A percentile compares a stretch with the other conserved stretches of the same genome.
These are phyloP conservation scores for Strobilomyces dryophilus DNA, from an alignment of 768 basidiomycete genomes.

Conservation along the genomic window DNA sequence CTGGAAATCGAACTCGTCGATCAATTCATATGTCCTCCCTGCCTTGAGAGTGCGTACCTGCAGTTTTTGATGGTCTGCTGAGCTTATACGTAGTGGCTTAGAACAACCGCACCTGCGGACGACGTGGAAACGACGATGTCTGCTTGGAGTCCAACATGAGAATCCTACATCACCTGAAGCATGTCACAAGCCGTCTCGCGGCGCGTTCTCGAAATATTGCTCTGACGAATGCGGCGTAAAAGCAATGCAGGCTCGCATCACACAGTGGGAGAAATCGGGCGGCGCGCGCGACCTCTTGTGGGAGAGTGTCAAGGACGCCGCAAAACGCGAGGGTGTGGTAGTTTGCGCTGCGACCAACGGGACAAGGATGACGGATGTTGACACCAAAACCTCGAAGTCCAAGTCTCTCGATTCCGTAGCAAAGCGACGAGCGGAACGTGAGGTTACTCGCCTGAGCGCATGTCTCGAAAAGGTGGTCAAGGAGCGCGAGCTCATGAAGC, in stretches of 20 bases:
- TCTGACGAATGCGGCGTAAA: conserved; percentile 83
- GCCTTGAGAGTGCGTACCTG: conserved; percentile 60
- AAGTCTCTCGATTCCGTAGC: conserved; percentile 29
- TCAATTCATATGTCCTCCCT: conserved; percentile 85
- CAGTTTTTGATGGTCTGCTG: not conserved
- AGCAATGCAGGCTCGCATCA: conserved; percentile 63
- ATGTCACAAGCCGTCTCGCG: conserved; percentile 78
- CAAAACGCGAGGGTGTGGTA: conserved; percentile 68
- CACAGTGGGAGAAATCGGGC: conserved; percentile 57
- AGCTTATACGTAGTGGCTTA: conserved; percentile 25
- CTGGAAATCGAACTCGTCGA: conserved; percentile 84
- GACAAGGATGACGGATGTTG: conserved; percentile 21
- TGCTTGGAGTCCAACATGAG: conserved; percentile 62
- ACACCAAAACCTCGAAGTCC: conserved; percentile 2
- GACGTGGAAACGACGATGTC: conserved; percentile 77
- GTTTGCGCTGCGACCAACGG: conserved; percentile 38
- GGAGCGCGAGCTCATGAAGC: conserved; percentile 61
- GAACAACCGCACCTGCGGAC: conserved; percentile 61
- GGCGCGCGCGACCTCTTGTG: conserved; percentile 64
- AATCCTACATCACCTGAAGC: conserved; percentile 59
- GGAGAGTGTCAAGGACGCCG: conserved; percentile 68
- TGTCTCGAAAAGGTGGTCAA: conserved; percentile 55
- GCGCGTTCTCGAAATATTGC: conserved; percentile 87
- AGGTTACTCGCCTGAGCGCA: conserved; percentile 49
- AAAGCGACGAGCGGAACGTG: conserved; percentile 51